A percentile compares a stretch with the other conserved stretches of the same genome.
Conservation (phyloP, 352 stramenopile species). For the Globisporangium parvum region DNA sequence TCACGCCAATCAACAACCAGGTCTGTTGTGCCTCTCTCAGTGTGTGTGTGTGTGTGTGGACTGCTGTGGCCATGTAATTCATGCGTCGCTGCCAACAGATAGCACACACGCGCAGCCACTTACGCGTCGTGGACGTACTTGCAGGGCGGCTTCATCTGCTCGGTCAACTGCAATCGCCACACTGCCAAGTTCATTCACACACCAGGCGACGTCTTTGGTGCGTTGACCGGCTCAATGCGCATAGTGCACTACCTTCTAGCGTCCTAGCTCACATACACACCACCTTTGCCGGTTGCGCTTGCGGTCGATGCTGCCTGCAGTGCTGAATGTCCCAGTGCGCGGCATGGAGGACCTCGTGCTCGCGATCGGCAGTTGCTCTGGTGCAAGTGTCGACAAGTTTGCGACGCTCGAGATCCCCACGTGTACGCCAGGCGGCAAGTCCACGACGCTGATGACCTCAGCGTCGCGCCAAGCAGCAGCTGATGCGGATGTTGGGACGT, state of each 20-base stretch:
- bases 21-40: conserved; percentile 15
- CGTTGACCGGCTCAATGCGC: conserved; percentile 1
- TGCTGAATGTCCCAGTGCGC: conserved; percentile 66
- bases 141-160: conserved; percentile 75
- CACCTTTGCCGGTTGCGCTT: too few relatives aligned
- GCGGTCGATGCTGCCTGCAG: too few relatives aligned
- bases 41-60: background rate
- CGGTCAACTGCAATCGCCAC: conserved; percentile 67
- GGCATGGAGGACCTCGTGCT: conserved; percentile 75
- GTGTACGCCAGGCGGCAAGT: conserved; percentile 38
- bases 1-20: conserved; percentile 86
- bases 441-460: background rate
- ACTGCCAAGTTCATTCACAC: conserved; percentile 52
- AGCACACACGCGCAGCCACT: background rate
- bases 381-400: conserved; percentile 60
- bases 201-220: conserved; percentile 53
- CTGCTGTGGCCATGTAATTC: too few relatives aligned
- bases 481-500: background rate
- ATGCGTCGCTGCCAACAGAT: too few relatives aligned
- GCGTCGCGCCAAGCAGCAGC: background rate
- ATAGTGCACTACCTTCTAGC: too few relatives aligned
- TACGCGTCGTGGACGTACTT: background rate
- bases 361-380: conserved; percentile 58
- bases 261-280: too few relatives aligned
- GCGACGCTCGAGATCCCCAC: conserved; percentile 31